Evolutionary conservation across 1,284 basidiomycete species (phyloP), one percentile per base, ranked within the genome.

Genomic region (Pascua sp.): DNA sequence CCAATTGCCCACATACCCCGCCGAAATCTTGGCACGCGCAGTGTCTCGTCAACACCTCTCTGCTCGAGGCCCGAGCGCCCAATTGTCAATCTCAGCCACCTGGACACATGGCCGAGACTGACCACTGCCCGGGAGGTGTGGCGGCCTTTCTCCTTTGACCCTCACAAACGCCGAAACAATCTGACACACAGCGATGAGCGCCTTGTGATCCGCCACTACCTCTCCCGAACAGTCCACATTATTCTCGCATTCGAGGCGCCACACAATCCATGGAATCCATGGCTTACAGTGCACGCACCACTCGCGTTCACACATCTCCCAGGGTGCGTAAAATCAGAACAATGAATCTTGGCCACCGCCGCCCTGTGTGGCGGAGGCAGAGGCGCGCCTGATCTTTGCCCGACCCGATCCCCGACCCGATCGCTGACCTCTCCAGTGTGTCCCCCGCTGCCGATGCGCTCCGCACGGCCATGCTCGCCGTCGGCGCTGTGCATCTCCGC

Each of bases 141-240:
- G n/a, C n/a, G 36, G 13, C 12, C 46, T 18, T 36, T n/a, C 38
- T 40, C 44, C 38, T 15, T 38, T n/a, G n/a, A n/a, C 36, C 36
- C 16, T 16, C 47, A 11, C 47, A 36, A 49, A 47, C 17, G 49
- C 51, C 45, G 37, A 53, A 53, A 37, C 42, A 13, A 32, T 40
- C 53, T 50, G 46, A 59, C 49, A 24, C n/a, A 1, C 49, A 72
- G 72, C 12, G 69, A 72, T 49, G 73, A 76, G 41, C 65, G 70
- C 10, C 49, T 75, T 17, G 66, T 76, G 18, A 71, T 76, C 42
- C 71, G 69, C n/a, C 73, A 76, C 49, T 76, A 76, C 55, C 64
- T 76, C 12, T 63, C 66, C 1, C 60, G 69, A 37, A 73, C 72
- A 1, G 70, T 73, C 15, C 68, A 71, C 47, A 67, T 74, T 47